A percentile compares a stretch with the other conserved stretches of the same genome.
Conservation (phyloP, 768 basidiomycete species). For the Boletus coccyginus region DNA sequence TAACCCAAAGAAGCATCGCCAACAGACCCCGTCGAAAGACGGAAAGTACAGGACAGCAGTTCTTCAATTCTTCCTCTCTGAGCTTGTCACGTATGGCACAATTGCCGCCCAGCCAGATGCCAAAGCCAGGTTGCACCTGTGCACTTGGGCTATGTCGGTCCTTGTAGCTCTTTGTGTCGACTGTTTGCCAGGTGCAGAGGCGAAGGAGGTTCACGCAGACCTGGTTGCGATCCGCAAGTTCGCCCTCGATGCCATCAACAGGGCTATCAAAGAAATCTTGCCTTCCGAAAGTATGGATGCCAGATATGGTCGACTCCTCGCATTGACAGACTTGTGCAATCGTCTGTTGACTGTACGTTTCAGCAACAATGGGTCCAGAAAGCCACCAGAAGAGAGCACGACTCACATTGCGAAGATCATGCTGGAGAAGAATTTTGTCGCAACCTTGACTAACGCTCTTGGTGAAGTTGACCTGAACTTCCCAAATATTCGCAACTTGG, state of each 20-base stretch:
- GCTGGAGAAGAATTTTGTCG: conserved; percentile 96
- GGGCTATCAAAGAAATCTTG: conserved; percentile 78
- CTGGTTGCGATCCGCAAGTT: conserved; percentile 89
- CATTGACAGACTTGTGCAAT: conserved; percentile 83
- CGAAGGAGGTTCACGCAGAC: conserved; percentile 76
- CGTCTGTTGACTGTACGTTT: conserved; percentile 82
- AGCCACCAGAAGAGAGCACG: conserved; percentile 67
- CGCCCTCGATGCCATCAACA: conserved; percentile 85
- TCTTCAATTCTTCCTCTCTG: conserved; percentile 77
- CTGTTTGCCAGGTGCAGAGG: conserved; percentile 57
- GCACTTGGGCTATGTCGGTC: conserved; percentile 87
- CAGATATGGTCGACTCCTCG: conserved; percentile 86
- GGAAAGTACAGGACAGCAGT: conserved; percentile 63
- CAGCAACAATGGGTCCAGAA: conserved; percentile 46
- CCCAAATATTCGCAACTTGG: conserved; percentile 81
- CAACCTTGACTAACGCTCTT: conserved; percentile 80
- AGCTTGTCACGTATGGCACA: conserved; percentile 75
- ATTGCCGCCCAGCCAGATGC: conserved; percentile 60
- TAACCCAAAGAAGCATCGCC: conserved; percentile 56
- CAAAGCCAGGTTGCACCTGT: conserved; percentile 58
- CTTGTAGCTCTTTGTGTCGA: conserved; percentile 94
- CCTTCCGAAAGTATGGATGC: conserved; percentile 59
- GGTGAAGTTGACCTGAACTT: conserved; percentile 95
- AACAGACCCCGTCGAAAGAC: conserved; percentile 64
- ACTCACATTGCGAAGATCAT: conserved; percentile 96